Evolutionary conservation across 2,329 filamentous ascomycete species (phyloP).

Genomic region (Aspergillus pseudoviridinutans): DNA sequence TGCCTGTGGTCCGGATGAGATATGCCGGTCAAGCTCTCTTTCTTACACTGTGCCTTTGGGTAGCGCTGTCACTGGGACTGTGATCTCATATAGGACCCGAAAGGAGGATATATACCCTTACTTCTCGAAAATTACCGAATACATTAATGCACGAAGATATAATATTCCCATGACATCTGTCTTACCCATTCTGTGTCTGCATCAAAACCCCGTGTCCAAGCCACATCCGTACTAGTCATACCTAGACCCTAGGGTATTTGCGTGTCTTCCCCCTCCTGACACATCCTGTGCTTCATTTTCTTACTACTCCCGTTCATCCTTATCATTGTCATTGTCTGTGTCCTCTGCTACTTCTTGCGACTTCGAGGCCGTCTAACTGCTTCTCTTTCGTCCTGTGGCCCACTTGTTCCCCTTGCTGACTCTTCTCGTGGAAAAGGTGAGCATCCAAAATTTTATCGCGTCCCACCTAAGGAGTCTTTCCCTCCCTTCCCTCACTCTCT

Average conservation of each 20-base stretch:
- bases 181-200: neutral
- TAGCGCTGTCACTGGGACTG: neutral
- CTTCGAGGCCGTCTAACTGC: neutral
- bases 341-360: neutral
- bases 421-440: conserved; percentile 2
- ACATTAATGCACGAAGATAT: neutral
- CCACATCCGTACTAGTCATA: neutral
- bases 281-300: neutral
- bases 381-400: neutral
- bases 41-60: neutral
- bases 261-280: neutral
- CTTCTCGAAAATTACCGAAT: neutral
- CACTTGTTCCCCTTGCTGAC: neutral
- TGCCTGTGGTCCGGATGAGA: conserved; percentile 5
- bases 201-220: neutral
- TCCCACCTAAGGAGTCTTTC: neutral
- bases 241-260: neutral
- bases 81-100: conserved; percentile 11
- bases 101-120: conserved; percentile 1
- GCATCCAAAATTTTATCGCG: neutral
- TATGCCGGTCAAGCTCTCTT: neutral
- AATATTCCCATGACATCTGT: neutral
- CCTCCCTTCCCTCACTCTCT: neutral
- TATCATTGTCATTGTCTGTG: neutral
- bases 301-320: neutral